Base-by-base conservation (phyloP, 2,329 filamentous ascomycete species). In the Paraphaeosphaeria minitans region DNA sequence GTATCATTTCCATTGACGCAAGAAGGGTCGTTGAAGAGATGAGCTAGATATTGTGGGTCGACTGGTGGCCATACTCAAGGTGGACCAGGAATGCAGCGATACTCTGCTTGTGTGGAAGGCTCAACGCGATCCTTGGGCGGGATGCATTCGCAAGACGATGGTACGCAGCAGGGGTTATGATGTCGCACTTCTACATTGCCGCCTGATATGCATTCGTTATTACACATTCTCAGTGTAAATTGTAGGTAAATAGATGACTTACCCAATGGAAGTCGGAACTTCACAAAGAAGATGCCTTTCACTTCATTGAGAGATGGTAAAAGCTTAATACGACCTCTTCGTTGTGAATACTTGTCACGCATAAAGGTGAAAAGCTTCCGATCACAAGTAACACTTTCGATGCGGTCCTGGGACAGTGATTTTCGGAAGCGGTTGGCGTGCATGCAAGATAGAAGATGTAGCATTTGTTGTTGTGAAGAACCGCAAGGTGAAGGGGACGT, bases 371-470 rank as follows among this genome's bases (percentile, higher is more conserved):
- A 56, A 0, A 72, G 49, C 4, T 57, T 55, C 13, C 60, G 64
- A 45, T 73, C 69, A 2, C 61, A 68, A 1, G 37, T 54, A 2
- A 68, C 46, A 0, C 27, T 31, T 8, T 65, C 64, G 3, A 71
- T 59, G 0, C 37, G 51, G 27, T 71, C 67, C 50, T 71, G 70
- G 4, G 50, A 53, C 2, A 71, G 60, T 1, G 50, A 21, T 41
- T 66, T 68, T 0, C 60, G 56, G 13, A 42, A 33, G 12, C 50
- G 50, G 5, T 58, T 60, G 4, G 49, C 51, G 27, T 66, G 61
- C 58, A 67, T 62, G 43, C 70, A 72, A 1, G 65, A 50, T 31
- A 71, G 41, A 4, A 72, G 48, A 58, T 68, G 63, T 1, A 67
- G 53, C 14, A 52, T 58, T 9, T 51, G 19, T 33, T 59, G 58